These are phyloP conservation scores for Naganishia cerealis DNA, from an alignment of 1,284 basidiomycete species.

Conservation along the genomic window DNA sequence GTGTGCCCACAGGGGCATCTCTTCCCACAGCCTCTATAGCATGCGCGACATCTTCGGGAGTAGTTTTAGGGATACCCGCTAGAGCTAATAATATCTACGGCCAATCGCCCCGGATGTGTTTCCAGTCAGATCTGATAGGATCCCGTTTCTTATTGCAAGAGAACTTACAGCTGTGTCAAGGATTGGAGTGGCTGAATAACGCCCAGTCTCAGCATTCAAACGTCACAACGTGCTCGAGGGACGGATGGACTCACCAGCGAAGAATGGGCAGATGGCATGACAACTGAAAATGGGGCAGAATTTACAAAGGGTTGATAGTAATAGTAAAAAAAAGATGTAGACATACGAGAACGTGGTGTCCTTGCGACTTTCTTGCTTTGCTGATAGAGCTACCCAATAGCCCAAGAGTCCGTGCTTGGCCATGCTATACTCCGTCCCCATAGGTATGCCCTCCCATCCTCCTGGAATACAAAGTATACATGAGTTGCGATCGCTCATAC, in stretches of 20 bases:
- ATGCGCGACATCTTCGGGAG: conserved; percentile 11
- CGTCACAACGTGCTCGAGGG: conserved; percentile 18
- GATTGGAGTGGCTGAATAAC: conserved; percentile 21
- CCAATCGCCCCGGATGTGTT: not conserved
- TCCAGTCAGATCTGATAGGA: not conserved
- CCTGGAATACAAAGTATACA: conserved; percentile 7
- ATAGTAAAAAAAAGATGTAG: not conserved
- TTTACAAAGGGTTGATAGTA: not conserved
- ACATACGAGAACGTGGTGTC: conserved; percentile 36
- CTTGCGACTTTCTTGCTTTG: conserved; percentile 28
- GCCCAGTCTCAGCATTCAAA: not conserved
- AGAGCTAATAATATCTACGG: conserved; percentile 15
- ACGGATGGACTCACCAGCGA: conserved; percentile 35
- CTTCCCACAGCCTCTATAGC: conserved; percentile 14
- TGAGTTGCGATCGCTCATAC: not conserved
- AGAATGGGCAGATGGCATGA: conserved; percentile 40
- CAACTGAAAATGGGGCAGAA: conserved; percentile 27
- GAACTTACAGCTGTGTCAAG: conserved; percentile 16
- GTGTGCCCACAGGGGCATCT: not conserved
- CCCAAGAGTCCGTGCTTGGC: conserved; percentile 39
- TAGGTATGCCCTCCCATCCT: conserved; percentile 36
- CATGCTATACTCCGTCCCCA: conserved; percentile 33
- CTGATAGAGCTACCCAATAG: conserved; percentile 36
- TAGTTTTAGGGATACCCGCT: conserved; percentile 26
- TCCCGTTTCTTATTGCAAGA: not conserved